phyloP scores from a whole-genome alignment of 306 rosid genomes.

The apple (Malus domestica) region DNA sequence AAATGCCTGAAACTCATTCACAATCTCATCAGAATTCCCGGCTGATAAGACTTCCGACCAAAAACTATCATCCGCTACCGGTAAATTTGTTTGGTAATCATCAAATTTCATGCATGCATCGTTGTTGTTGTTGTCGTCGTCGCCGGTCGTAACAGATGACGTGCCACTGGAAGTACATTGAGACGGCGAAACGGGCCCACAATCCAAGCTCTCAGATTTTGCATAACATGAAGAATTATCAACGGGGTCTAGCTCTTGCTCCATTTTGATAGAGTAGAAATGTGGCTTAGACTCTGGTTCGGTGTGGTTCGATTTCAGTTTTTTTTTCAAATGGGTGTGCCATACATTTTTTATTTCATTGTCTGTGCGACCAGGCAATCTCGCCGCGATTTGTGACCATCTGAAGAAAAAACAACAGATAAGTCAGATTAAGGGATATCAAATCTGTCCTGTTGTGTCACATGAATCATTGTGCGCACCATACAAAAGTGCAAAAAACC shows the following conservation, averaged over 20 bases:
- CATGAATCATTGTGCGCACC: constrained; percentile 6
- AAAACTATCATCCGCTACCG: constrained; percentile 51
- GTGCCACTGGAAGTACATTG: constrained; percentile 42
- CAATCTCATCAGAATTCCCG: constrained; percentile 14
- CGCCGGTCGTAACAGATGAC: constrained; percentile 22
- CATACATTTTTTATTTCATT: constrained; percentile 90
- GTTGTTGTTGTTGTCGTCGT: background rate
- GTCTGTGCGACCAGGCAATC: constrained; percentile 80
- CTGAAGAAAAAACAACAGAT: constrained; percentile 24
- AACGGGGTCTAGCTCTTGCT: background rate
- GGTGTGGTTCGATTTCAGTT: constrained; percentile 31
- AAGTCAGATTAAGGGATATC: background rate
- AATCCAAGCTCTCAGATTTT: background rate
- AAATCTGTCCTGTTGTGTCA: background rate
- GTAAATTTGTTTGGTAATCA: constrained; percentile 18
- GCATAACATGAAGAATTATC: background rate
- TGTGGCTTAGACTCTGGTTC: background rate
- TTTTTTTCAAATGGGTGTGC: constrained; percentile 91
- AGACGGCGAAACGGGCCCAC: constrained; percentile 27
- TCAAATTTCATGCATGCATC: constrained; percentile 13
- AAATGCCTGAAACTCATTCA: constrained; percentile 5
- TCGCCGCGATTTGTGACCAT: constrained; percentile 89
- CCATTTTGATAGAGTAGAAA: background rate
- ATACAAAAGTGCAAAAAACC: background rate
- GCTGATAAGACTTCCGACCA: constrained; percentile 61